Base-by-base conservation (phyloP, 2,329 filamentous ascomycete genomes). In the Aspergillus japonicus region DNA sequence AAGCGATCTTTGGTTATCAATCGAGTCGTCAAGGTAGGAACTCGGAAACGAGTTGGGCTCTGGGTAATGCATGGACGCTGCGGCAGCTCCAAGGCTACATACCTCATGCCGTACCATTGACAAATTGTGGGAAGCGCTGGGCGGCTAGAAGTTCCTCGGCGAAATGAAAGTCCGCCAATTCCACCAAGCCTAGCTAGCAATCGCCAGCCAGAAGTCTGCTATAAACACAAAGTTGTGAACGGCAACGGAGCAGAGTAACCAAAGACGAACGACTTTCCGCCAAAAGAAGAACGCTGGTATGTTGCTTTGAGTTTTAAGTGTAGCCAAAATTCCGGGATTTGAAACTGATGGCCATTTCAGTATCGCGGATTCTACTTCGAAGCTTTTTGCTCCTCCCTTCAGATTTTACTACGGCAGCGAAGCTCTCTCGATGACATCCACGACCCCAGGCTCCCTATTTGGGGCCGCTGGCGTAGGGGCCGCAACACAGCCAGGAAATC, bases 361-460 rank as follows among this genome's bases (percentile, higher is more conserved):
- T 44, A n/a, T 44, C 16, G 16, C 14, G n/a, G 12, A 44, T 2
- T 19, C 16, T 19, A 44, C 6, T 44, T 7, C 39, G 31, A 62
- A 47, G 48, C 5, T 14, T 31, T 33, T 50, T 44, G 23, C 44
- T 42, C n/a, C 35, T 24, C 4, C 14, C 16, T 6, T 19, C 16
- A 44, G 23, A 21, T 29, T 31, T 16, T 12, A 31, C 12, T 16
- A 54, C n/a, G 29, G 23, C 55, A 47, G 2, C 39, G n/a, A 42
- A 39, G 23, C 11, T 52, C 44, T 55, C 44, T 35, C 50, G 51
- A 68, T 67, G 65, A 49, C 64, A 48, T 66, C 64, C 49, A 64
- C 64, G 35, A 69, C 62, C 26, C 59, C 68, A 19, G 56, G 66
- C 50, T 72, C 73, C 56, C 58, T 72, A 52, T 73, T 74, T 60